Conservation (phyloP, 192 early-diverging fungal species). For the Chytriomyces hyalinus region DNA sequence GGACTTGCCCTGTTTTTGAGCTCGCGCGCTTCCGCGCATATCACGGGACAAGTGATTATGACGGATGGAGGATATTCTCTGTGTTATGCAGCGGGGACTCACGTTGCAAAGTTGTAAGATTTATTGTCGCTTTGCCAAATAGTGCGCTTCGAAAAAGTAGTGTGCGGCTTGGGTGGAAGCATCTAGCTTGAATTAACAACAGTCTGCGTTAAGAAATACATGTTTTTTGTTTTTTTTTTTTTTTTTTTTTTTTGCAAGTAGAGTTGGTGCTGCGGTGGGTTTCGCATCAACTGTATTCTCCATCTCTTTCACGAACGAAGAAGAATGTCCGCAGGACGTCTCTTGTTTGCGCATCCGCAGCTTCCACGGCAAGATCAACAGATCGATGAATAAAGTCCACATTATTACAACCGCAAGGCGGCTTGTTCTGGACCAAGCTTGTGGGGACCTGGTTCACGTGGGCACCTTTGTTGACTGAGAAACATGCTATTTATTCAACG, state of each 20-base stretch:
- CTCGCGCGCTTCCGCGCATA: constrained; percentile 75
- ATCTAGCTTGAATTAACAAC: neutral
- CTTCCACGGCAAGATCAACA: constrained; percentile 37
- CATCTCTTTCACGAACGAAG: no score
- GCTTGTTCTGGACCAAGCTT: no score
- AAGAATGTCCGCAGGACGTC: no score
- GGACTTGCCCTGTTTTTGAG: constrained; percentile 82
- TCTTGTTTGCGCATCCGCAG: constrained; percentile 7
- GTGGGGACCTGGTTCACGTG: no score
- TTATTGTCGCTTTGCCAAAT: neutral
- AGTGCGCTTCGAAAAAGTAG: no score
- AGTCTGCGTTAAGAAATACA: neutral
- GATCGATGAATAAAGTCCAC: constrained; percentile 34
- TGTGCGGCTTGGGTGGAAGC: no score
- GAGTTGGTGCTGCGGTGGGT: neutral
- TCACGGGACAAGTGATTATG: constrained; percentile 81
- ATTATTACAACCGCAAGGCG: neutral
- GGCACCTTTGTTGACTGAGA: neutral
- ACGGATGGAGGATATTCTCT: constrained; percentile 79
- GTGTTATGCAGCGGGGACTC: constrained; percentile 20
- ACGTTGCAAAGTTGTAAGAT: constrained; percentile 28
- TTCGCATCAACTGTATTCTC: no score
- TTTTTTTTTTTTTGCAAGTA: neutral
- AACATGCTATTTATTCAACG: neutral
- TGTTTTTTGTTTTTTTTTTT: neutral